These are phyloP conservation scores for Calonectria henricotiae DNA, from an alignment of 2,329 filamentous ascomycete species.

Conservation along the genomic window DNA sequence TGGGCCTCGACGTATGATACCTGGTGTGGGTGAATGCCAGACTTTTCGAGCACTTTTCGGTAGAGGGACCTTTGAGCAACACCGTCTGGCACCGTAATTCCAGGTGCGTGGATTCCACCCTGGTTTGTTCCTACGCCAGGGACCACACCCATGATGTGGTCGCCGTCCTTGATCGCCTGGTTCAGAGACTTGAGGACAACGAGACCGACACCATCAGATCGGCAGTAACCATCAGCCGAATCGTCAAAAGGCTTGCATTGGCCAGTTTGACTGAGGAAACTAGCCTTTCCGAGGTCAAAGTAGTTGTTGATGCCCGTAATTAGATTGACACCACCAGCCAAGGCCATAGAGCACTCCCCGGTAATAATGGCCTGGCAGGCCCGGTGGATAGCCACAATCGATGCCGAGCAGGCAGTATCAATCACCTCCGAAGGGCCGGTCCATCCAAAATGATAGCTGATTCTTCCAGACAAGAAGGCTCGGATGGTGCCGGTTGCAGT, in stretches of 20 bases:
- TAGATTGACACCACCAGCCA: slow-evolving; percentile 62
- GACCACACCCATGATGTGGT: slow-evolving; percentile 83
- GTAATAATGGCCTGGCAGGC: slow-evolving; percentile 54
- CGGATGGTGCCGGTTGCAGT: slow-evolving; percentile 57
- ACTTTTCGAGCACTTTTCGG: slow-evolving; percentile 74
- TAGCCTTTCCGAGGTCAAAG: slow-evolving; percentile 45
- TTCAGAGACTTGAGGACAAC: slow-evolving; percentile 85
- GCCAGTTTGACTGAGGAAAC: slow-evolving; percentile 47
- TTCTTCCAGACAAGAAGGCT: slow-evolving; percentile 55
- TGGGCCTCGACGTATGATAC: slow-evolving; percentile 62
- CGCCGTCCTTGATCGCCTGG: slow-evolving; percentile 82
- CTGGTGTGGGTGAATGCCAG: slow-evolving; percentile 42
- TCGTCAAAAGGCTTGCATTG: slow-evolving; percentile 78
- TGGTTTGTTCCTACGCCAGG: slow-evolving; percentile 85
- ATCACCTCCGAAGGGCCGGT: slow-evolving; percentile 57
- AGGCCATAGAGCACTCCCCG: slow-evolving; percentile 55
- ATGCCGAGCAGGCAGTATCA: slow-evolving; percentile 61
- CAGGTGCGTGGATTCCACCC: slow-evolving; percentile 83
- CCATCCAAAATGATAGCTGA: slow-evolving; percentile 61
- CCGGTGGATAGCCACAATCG: slow-evolving; percentile 56
- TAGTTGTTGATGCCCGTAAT: slow-evolving; percentile 53
- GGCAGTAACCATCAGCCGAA: slow-evolving; percentile 86
- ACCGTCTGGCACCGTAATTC: slow-evolving; percentile 84
- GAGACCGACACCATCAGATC: slow-evolving; percentile 82
- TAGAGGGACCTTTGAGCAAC: slow-evolving; percentile 83